Conservation (phyloP, 2,329 filamentous ascomycete genomes). For the Malbranchea zuffiana region DNA sequence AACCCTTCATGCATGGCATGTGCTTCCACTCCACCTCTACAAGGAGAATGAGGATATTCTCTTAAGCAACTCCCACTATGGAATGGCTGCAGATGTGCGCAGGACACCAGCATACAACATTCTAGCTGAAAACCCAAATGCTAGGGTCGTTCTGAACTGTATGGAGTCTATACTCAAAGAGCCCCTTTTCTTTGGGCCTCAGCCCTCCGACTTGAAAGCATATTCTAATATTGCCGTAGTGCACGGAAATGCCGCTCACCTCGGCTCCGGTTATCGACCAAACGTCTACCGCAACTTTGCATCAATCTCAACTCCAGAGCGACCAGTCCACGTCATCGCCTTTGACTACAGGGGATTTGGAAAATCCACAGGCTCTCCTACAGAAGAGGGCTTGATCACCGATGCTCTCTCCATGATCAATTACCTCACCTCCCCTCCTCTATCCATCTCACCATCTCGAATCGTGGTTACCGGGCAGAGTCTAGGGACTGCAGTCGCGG, state of each 20-base stretch:
- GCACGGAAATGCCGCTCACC: slow-evolving; percentile 66
- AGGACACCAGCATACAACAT: slow-evolving; percentile 41
- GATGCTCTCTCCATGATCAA: slow-evolving; percentile 65
- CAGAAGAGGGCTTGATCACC: slow-evolving; percentile 67
- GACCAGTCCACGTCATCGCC: slow-evolving; percentile 62
- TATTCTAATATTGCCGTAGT: slow-evolving; percentile 25
- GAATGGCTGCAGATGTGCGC: slow-evolving; percentile 37
- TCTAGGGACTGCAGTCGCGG: slow-evolving; percentile 73
- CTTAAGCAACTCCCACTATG: slow-evolving; percentile 44
- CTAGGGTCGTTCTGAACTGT: slow-evolving; percentile 47
- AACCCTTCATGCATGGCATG: slow-evolving; percentile 78
- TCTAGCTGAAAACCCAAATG: slow-evolving; percentile 40
- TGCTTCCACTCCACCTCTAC: slow-evolving; percentile 70
- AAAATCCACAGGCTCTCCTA: slow-evolving; percentile 65
- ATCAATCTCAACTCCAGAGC: slow-evolving; percentile 53
- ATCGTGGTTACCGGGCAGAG: slow-evolving; percentile 81
- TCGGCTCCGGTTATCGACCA: slow-evolving; percentile 68
- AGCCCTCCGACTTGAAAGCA: neutral
- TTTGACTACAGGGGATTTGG: slow-evolving; percentile 90
- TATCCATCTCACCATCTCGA: slow-evolving; percentile 55
- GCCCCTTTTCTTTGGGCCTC: neutral
- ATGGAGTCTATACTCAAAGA: slow-evolving; percentile 14
- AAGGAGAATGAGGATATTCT: slow-evolving; percentile 57
- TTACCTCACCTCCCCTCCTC: slow-evolving; percentile 47
- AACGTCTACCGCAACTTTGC: slow-evolving; percentile 67